Base-by-base conservation (phyloP, 2,329 filamentous ascomycete genomes). In the Aspergillus calidoustus region DNA sequence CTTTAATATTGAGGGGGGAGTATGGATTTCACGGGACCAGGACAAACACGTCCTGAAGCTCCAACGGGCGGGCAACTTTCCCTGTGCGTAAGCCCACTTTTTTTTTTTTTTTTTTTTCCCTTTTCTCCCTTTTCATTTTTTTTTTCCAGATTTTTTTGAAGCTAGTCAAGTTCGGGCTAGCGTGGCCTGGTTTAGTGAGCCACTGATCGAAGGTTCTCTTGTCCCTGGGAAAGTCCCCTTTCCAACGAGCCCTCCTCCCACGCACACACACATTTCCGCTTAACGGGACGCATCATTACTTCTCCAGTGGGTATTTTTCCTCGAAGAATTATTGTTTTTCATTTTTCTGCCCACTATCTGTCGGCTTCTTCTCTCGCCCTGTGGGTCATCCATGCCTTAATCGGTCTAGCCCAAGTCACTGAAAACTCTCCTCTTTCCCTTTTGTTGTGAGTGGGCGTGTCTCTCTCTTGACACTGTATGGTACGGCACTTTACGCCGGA, bases 1-100 rank as follows among this genome's bases (percentile, higher is more conserved):
- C 69, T 72, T 74, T 75, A 74, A 75, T 74, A 76, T 74, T 68
- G 66, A 64, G 61, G 58, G 65, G 63, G 65, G 69, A 60, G 66
- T 69, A 68, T 70, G 71, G 70, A 72, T 66, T 68, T 66, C 66
- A 69, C 64, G 64, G 66, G 67, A 70, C 63, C 65, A 68, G 65
- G 60, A 67, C 66, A 68, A 69, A 68, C 68, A 70, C 66, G 66
- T 68, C 63, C 64, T 64, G 63, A 68, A 69, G 67, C 68, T 69
- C 66, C 63, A 71, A 71, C 69, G 68, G 69, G 66, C 68, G 67
- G 68, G 65, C 69, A 66, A 71, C 65, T 66, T 71, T 69, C 69
- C 69, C 68, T 67, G 64, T 69, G 65, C 60, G 66, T 69, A 65
- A 66, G 61, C 62, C 67, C 67, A 64, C 62, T 66, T 68, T 69